Conservation (phyloP, 805 yeast species). For the Zygoascus bituminiphila region DNA sequence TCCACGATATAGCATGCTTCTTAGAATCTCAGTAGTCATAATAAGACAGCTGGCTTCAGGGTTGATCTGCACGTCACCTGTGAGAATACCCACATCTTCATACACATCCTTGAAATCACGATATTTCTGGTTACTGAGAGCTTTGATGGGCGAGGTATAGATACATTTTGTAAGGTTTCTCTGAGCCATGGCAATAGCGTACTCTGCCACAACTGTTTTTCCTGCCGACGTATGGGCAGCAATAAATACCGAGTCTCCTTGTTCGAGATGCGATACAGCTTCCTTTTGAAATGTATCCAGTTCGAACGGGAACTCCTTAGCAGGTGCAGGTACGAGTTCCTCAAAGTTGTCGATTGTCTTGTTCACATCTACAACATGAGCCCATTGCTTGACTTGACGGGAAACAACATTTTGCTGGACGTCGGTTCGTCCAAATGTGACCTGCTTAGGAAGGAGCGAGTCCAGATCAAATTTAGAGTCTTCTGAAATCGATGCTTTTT, state of each 20-base stretch:
- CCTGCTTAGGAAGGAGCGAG: constrained; percentile 42
- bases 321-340: constrained; percentile 88
- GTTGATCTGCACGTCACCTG: constrained; percentile 97
- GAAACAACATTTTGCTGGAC: constrained; percentile 9
- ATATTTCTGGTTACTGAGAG: constrained; percentile 81
- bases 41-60: constrained; percentile 93
- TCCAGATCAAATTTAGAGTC: constrained; percentile 29
- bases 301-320: constrained; percentile 90
- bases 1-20: constrained; percentile 94
- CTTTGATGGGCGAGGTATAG: constrained; percentile 92
- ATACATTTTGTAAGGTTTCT: constrained; percentile 95
- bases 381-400: constrained; percentile 63
- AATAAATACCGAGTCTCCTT: constrained; percentile 96
- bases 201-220: constrained; percentile 96
- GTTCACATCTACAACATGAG: constrained; percentile 84
- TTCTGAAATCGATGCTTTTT: not conserved
- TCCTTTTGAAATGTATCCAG: constrained; percentile 93
- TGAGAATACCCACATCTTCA: constrained; percentile 84
- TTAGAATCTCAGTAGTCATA: constrained; percentile 94
- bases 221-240: constrained; percentile 99
- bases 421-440: constrained; percentile 39
- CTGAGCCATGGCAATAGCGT: constrained; percentile 94
- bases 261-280: constrained; percentile 92
- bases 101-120: constrained; percentile 78
- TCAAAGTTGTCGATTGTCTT: constrained; percentile 76